phyloP scores from a whole-genome alignment of 352 stramenopile species.

The Globisporangium radiosum region DNA sequence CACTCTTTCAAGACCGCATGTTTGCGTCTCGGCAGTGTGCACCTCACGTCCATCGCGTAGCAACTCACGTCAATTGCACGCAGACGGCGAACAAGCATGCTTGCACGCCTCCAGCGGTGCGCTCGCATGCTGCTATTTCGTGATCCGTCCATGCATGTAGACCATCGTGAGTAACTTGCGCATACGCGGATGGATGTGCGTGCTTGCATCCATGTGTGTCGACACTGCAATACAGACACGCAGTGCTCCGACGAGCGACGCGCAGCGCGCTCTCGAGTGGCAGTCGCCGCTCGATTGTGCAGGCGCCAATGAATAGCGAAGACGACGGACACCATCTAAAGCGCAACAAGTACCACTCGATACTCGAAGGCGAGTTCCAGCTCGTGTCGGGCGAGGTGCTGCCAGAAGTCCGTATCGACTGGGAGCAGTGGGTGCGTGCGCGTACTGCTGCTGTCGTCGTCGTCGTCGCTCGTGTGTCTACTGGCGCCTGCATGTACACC shows the following conservation, averaged over 20 bases:
- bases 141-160: neutral
- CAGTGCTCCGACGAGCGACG: neutral
- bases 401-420: conserved; percentile 58
- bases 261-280: neutral
- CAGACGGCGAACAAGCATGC: neutral
- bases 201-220: neutral
- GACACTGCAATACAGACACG: conserved; percentile 1
- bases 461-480: neutral
- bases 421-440: conserved; percentile 65
- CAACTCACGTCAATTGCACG: neutral
- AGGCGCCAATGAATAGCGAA: conserved; percentile 16
- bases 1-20: too few relatives aligned
- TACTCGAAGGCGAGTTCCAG: conserved; percentile 54
- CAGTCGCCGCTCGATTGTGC: conserved; percentile 32
- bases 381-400: conserved; percentile 49
- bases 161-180: neutral
- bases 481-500: neutral
- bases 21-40: too few relatives aligned
- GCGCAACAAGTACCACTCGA: conserved; percentile 71
- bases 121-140: neutral
- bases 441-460: neutral
- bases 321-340: conserved; percentile 24
- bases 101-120: conserved; percentile 5
- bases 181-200: neutral
- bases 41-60: too few relatives aligned